These are phyloP conservation scores for Hanseniaspora gamundiae DNA, from an alignment of 1,139 yeast genomes.

Conservation along the genomic window DNA sequence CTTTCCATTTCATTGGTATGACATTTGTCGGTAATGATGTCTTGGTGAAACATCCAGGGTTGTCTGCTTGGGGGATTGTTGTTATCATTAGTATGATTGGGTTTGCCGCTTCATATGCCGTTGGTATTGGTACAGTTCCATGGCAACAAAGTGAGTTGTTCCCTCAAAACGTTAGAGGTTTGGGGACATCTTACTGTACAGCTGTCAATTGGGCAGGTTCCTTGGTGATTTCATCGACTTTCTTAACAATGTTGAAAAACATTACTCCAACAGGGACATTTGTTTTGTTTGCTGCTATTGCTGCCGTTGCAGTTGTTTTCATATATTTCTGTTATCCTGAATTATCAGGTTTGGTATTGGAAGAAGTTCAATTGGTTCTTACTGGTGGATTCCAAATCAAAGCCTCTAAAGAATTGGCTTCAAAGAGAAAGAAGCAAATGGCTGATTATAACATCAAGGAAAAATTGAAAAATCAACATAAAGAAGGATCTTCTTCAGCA, in stretches of 20 bases:
- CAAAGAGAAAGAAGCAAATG: conserved; percentile 19
- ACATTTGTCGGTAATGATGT: conserved; percentile 40
- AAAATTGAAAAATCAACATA: too few relatives aligned
- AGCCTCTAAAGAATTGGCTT: conserved; percentile 47
- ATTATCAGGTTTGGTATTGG: conserved; percentile 77
- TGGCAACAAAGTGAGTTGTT: conserved; percentile 96
- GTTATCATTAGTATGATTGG: conserved; percentile 75
- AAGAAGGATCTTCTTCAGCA: too few relatives aligned
- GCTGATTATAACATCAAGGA: conserved; percentile 6
- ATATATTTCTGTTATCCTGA: conserved; percentile 85
- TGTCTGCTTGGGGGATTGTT: conserved; percentile 76
- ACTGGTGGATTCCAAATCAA: conserved; percentile 76
- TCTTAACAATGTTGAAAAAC: conserved; percentile 83
- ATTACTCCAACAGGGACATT: conserved; percentile 95
- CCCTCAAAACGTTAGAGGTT: conserved; percentile 85
- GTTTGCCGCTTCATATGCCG: conserved; percentile 80
- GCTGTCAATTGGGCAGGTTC: conserved; percentile 96
- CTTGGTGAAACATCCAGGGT: conserved; percentile 31
- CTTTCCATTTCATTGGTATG: conserved; percentile 71
- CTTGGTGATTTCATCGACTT: conserved; percentile 77
- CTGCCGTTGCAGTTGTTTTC: conserved; percentile 56
- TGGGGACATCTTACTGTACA: conserved; percentile 87
- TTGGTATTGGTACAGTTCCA: conserved; percentile 94
- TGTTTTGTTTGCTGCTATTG: conserved; percentile 74
- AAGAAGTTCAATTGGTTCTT: conserved; percentile 74